These are phyloP conservation scores for Penicillium pancosmium DNA, from an alignment of 495 filamentous ascomycete species.

Conservation along the genomic window DNA sequence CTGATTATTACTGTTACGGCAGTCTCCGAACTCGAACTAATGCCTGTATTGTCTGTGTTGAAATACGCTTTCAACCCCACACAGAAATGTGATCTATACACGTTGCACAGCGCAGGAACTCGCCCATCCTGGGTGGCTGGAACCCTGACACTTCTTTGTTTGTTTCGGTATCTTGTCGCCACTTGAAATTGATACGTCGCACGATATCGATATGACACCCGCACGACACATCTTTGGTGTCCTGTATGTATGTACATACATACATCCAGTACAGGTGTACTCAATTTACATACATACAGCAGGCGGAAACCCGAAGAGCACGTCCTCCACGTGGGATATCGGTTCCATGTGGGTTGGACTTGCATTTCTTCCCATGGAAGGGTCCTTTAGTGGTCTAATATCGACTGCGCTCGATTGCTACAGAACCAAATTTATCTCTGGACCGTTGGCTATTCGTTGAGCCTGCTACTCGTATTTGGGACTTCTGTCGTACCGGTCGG, in stretches of 20 bases:
- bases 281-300: no score
- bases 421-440: no score
- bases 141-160: constrained; percentile 4
- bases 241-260: not conserved
- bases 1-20: no score
- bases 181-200: constrained; percentile 24
- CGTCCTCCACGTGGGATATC: constrained; percentile 15
- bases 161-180: not conserved
- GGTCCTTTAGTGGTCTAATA: not conserved
- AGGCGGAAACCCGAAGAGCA: not conserved
- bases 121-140: constrained; percentile 13
- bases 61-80: constrained; percentile 16
- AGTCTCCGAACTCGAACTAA: no score
- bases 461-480: no score
- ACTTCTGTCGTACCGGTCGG: not conserved
- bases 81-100: constrained; percentile 28
- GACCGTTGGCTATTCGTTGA: no score
- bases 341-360: constrained; percentile 15
- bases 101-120: constrained; percentile 23
- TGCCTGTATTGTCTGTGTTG: not conserved
- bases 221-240: constrained; percentile 1
- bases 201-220: constrained; percentile 10
- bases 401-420: not conserved
- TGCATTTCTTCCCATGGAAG: not conserved
- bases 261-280: no score